These are phyloP conservation scores for Russula earlei DNA, from an alignment of 768 basidiomycete genomes.

Conservation along the genomic window DNA sequence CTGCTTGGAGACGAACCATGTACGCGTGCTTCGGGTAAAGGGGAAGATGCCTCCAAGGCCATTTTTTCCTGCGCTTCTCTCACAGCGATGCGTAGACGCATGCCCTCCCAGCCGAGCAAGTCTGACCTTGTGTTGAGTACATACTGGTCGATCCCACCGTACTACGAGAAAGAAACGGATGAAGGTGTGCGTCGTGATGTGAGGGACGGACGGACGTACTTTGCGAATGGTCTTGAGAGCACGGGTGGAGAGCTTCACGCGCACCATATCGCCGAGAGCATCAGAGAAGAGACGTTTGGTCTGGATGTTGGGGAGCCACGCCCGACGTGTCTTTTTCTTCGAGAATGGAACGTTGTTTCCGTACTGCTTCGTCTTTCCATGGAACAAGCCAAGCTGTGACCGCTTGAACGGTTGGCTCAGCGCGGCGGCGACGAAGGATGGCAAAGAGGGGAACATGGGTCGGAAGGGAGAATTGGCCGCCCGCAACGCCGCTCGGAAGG, in stretches of 20 bases:
- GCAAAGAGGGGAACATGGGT: slow-evolving; percentile 30
- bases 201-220: slow-evolving; percentile 31
- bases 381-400: slow-evolving; percentile 70
- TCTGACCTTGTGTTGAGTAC: slow-evolving; percentile 33
- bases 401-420: slow-evolving; percentile 72
- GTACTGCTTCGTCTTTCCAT: slow-evolving; percentile 68
- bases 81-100: slow-evolving; percentile 32
- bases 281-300: slow-evolving; percentile 65
- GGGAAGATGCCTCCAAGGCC: background rate
- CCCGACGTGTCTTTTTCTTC: slow-evolving; percentile 75
- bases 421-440: slow-evolving; percentile 22
- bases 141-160: slow-evolving; percentile 33
- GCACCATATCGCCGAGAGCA: slow-evolving; percentile 44
- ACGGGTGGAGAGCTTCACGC: slow-evolving; percentile 63
- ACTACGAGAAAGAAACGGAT: slow-evolving; percentile 15
- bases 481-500: background rate
- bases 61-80: slow-evolving; percentile 24
- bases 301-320: slow-evolving; percentile 86
- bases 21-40: background rate
- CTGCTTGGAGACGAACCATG: slow-evolving; percentile 4
- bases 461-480: background rate
- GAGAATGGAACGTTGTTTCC: slow-evolving; percentile 90
- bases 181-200: background rate
- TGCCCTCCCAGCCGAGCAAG: slow-evolving; percentile 33
- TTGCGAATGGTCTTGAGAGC: slow-evolving; percentile 80